phyloP scores from a whole-genome alignment of 108 stramenopile genomes.

The Aureococcus anophagefferens region DNA sequence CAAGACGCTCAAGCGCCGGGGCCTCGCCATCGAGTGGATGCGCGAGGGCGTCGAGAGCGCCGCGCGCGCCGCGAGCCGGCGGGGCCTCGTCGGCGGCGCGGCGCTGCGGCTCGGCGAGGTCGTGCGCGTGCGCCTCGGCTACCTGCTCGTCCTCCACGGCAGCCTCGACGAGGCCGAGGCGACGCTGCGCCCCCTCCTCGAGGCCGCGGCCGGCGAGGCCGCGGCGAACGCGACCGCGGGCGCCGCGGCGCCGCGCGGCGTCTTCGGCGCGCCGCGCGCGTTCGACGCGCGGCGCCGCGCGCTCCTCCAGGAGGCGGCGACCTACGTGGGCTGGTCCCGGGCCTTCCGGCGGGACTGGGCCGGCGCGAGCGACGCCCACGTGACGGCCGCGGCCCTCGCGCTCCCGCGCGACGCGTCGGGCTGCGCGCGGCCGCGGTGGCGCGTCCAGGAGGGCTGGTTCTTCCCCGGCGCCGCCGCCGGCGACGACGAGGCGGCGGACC shows the following conservation, averaged over 20 bases:
- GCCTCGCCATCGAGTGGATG: neutral
- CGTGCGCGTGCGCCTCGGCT: neutral
- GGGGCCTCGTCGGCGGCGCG: neutral
- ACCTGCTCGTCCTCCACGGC: neutral
- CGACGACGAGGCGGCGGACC: too few relatives aligned
- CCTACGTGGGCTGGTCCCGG: neutral
- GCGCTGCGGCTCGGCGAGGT: neutral
- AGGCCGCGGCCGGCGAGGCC: too few relatives aligned
- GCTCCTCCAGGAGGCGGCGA: neutral
- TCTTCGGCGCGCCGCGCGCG: too few relatives aligned
- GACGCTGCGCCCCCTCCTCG: neutral
- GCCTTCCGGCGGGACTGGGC: neutral
- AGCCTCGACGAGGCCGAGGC: neutral
- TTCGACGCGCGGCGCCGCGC: neutral
- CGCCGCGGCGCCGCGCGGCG: too few relatives aligned
- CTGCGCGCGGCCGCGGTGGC: neutral
- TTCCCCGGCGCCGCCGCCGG: neutral
- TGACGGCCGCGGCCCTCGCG: neutral
- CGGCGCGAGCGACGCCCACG: neutral
- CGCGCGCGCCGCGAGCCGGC: neutral
- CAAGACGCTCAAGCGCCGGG: neutral
- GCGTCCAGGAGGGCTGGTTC: neutral
- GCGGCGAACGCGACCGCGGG: too few relatives aligned
- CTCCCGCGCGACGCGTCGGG: neutral
- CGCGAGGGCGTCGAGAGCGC: neutral